Percentiles rank a stretch among this genome's conserved stretches.
Conservation (phyloP, 2,329 filamentous ascomycete species). For the Aureobasidium sp. region DNA sequence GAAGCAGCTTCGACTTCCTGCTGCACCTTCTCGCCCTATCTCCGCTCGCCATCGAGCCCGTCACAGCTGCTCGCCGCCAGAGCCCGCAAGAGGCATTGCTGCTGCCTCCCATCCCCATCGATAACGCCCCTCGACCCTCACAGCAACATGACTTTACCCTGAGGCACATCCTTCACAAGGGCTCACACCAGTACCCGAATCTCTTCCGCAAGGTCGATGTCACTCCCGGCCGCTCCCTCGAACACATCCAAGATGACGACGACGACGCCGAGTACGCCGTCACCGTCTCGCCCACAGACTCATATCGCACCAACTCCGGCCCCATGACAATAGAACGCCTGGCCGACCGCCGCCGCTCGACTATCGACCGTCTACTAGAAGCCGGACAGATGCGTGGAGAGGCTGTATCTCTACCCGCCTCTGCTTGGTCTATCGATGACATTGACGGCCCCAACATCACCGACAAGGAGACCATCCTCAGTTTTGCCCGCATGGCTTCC, state of each 20-base stretch:
- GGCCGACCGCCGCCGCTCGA: slow-evolving; percentile 65
- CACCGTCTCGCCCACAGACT: not conserved
- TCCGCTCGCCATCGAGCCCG: slow-evolving; percentile 4
- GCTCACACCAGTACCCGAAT: slow-evolving; percentile 67
- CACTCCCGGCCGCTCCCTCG: not conserved
- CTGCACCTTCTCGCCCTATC: slow-evolving; percentile 14
- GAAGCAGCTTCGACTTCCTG: slow-evolving; percentile 1
- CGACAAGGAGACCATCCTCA: slow-evolving; percentile 77
- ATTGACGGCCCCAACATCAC: slow-evolving; percentile 73
- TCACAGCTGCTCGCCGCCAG: slow-evolving; percentile 2
- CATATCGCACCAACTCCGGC: slow-evolving; percentile 55
- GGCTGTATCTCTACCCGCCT: slow-evolving; percentile 59
- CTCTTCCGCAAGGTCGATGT: slow-evolving; percentile 75
- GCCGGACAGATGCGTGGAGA: slow-evolving; percentile 63
- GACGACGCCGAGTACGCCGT: not conserved
- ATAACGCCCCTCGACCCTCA: not conserved
- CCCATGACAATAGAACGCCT: slow-evolving; percentile 70
- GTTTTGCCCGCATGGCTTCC: slow-evolving; percentile 78
- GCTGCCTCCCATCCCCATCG: slow-evolving; percentile 14
- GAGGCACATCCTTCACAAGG: slow-evolving; percentile 89
- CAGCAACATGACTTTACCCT: slow-evolving; percentile 45
- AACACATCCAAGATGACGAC: not conserved
- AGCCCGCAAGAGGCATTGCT: slow-evolving; percentile 16
- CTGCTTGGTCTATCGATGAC: slow-evolving; percentile 77
- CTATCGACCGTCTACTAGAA: slow-evolving; percentile 72